These are phyloP conservation scores for Penicillium parvum DNA, from an alignment of 495 filamentous ascomycete species.

Conservation along the genomic window DNA sequence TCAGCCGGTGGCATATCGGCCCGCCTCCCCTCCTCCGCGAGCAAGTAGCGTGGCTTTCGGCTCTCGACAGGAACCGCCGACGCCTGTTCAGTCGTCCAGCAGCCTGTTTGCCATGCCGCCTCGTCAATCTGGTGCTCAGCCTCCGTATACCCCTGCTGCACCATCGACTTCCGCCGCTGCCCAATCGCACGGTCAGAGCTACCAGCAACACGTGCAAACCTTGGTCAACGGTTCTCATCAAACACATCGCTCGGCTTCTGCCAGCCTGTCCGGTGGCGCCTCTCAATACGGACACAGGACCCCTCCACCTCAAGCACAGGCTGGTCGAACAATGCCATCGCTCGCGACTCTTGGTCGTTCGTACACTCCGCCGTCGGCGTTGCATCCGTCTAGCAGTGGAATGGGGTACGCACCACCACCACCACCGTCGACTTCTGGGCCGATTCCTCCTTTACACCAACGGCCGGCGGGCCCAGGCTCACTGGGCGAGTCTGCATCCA, in stretches of 20 bases:
- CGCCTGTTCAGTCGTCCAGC: constrained; percentile 32
- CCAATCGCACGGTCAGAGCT: constrained; percentile 27
- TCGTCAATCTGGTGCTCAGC: constrained; percentile 26
- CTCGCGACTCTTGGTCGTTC: constrained; percentile 34
- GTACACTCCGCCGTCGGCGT: constrained; percentile 36
- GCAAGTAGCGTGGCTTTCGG: constrained; percentile 28
- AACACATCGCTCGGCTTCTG: constrained; percentile 32
- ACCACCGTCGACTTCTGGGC: constrained; percentile 22
- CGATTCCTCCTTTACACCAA: constrained; percentile 31
- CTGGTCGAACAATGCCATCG: constrained; percentile 29
- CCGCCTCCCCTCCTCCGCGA: constrained; percentile 34
- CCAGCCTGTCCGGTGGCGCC: constrained; percentile 22
- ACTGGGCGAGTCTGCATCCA: constrained; percentile 20
- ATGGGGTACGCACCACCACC: constrained; percentile 32
- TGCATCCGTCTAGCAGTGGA: constrained; percentile 30
- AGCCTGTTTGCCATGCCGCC: constrained; percentile 28
- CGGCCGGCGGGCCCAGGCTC: constrained; percentile 29
- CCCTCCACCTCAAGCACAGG: constrained; percentile 32
- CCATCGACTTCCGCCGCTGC: constrained; percentile 23
- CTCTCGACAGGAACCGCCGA: constrained; percentile 32
- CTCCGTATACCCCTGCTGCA: constrained; percentile 25
- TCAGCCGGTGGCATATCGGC: constrained; percentile 30
- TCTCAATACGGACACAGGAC: constrained; percentile 36
- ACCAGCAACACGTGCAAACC: constrained; percentile 42
- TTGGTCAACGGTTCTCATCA: constrained; percentile 40